Evolutionary conservation across 2,329 filamentous ascomycete genomes (phyloP), one percentile per base, ranked within the genome.

Genomic region (Fusarium pseudocircinatum): DNA sequence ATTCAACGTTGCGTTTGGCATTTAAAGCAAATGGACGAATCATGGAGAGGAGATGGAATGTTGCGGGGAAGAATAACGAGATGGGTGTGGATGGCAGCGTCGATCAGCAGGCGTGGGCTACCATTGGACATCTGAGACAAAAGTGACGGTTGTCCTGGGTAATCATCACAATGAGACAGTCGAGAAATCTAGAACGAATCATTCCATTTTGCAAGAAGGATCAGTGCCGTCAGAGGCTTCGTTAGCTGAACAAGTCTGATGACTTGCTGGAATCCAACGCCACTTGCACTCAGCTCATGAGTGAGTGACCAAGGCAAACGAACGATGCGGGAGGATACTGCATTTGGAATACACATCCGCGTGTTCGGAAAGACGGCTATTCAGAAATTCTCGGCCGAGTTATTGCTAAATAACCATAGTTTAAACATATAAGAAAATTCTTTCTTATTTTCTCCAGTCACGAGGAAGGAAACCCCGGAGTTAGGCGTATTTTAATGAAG

Each of bases 321-420:
- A 20, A 42, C 37, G 36, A 39, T 30, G 43, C 49, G 65, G 49
- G 42, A n/a, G 10, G 30, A 20, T 4, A 28, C 67, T 53, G 26
- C 40, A 69, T 69, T 59, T 16, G 65, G 67, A 65, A 65, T 47
- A 20, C 46, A 54, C 40, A 70, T 43, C 67, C 57, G 58, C 36
- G 44, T 18, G 44, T 24, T 65, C 67, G 67, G 67, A 70, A 69
- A 65, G 11, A 65, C 66, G 67, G 67, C 65, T 69, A 32, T 28
- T 22, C n/a, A n/a, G 30, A 20, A 34, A 37, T 42, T 74, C 61
- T 74, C 67, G 71, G 70, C 71, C 71, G 71, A 73, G 56, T 53
- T 53, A 30, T 24, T 13, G 37, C 37, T 43, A 44, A 24, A 11
- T 16, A 24, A 32, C 22, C 39, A 56, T 50, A 39, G 20, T 39